Evolutionary conservation across 2,329 filamentous ascomycete genomes (phyloP).

Genomic region (Orbilia quercus): DNA sequence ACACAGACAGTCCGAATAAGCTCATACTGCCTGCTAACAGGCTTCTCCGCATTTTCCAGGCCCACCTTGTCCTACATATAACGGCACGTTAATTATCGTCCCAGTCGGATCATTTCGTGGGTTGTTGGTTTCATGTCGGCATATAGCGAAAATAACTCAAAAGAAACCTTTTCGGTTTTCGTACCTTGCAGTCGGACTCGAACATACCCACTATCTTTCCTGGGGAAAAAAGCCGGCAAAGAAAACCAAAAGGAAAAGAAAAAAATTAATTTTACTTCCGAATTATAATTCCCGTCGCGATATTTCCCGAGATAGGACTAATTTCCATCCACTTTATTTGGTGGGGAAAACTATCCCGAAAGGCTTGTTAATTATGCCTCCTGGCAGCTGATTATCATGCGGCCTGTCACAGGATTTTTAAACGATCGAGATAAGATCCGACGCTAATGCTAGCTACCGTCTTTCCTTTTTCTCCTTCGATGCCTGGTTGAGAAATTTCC

Average conservation of each 20-base stretch:
- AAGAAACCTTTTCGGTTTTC: slow-evolving; percentile 15
- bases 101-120: slow-evolving; percentile 5
- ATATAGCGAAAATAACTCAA: slow-evolving; percentile 56
- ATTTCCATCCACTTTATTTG: slow-evolving; percentile 1
- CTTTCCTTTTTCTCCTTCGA: slow-evolving; percentile 19
- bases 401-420: slow-evolving; percentile 38
- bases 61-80: slow-evolving; percentile 48
- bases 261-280: too few species aligned
- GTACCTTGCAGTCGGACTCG: slow-evolving; percentile 36
- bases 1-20: slow-evolving; percentile 41
- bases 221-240: slow-evolving; percentile 24
- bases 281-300: too few species aligned
- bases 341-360: slow-evolving; percentile 38
- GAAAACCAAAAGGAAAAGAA: too few species aligned
- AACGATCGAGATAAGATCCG: slow-evolving; percentile 51
- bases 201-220: slow-evolving; percentile 3
- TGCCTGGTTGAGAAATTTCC: too few species aligned
- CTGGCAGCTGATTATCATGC: slow-evolving; percentile 19
- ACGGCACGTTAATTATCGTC: slow-evolving; percentile 48
- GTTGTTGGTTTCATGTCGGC: slow-evolving; percentile 22
- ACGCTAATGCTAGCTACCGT: slow-evolving; percentile 3
- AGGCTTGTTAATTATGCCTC: not conserved
- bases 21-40: slow-evolving; percentile 27
- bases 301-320: slow-evolving; percentile 19
- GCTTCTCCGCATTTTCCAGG: slow-evolving; percentile 56